Evolutionary conservation across 2,329 filamentous ascomycete species (phyloP).

Genomic region (Neonectria coccinea): DNA sequence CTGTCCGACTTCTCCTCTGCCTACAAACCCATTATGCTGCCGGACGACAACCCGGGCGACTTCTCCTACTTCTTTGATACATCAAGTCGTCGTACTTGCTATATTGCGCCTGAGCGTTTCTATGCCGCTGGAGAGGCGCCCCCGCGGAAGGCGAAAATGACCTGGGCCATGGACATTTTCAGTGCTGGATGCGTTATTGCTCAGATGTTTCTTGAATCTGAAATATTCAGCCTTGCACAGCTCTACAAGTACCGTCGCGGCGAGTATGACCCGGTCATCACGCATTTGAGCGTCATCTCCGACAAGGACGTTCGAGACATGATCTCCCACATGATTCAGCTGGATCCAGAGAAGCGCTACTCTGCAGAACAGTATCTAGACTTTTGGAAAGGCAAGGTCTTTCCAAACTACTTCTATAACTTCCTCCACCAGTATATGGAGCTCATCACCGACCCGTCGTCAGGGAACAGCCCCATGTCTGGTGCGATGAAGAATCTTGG

Average conservation of each 20-base stretch:
- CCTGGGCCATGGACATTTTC: constrained; percentile 99
- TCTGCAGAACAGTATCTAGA: constrained; percentile 94
- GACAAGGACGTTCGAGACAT: constrained; percentile 89
- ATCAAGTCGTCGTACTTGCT: constrained; percentile 90
- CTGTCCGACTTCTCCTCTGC: constrained; percentile 96
- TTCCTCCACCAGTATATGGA: constrained; percentile 99
- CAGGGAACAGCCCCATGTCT: constrained; percentile 78
- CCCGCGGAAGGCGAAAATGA: constrained; percentile 69
- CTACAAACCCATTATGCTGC: constrained; percentile 93
- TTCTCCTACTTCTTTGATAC: constrained; percentile 99
- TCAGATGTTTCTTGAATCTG: constrained; percentile 92
- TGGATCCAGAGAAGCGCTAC: constrained; percentile 91
- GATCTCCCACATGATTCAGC: constrained; percentile 94
- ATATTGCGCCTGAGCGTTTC: constrained; percentile 94
- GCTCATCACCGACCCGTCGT: constrained; percentile 89
- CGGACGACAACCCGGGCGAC: constrained; percentile 95
- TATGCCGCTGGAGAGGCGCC: constrained; percentile 75
- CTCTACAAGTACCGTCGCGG: constrained; percentile 93
- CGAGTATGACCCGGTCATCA: constrained; percentile 88
- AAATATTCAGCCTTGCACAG: constrained; percentile 97
- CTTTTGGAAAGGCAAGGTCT: constrained; percentile 91
- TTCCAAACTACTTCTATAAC: constrained; percentile 96
- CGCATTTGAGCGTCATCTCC: constrained; percentile 85
- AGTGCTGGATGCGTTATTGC: constrained; percentile 97
- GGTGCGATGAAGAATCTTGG: constrained; percentile 77